Evolutionary conservation across 1,284 basidiomycete genomes (phyloP).

Genomic region (Mycosarcoma mackinlayi): DNA sequence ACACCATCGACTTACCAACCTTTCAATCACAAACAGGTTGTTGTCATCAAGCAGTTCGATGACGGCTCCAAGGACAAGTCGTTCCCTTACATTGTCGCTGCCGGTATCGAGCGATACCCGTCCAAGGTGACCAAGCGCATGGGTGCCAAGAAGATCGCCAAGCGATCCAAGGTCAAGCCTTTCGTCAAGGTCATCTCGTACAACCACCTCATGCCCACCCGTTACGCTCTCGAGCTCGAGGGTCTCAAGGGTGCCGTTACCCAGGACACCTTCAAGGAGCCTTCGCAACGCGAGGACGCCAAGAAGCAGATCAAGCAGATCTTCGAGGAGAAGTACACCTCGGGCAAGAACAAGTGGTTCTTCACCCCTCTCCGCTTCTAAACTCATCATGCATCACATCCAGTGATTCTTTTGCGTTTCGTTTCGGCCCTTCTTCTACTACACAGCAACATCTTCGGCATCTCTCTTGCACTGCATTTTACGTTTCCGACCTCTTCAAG

Average conservation of each 20-base stretch:
- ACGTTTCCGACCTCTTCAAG: too few relatives aligned
- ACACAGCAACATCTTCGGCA: slow-evolving; percentile 16
- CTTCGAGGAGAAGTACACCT: slow-evolving; percentile 68
- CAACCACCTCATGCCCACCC: slow-evolving; percentile 69
- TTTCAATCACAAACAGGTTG: slow-evolving; percentile 50
- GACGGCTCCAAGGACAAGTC: slow-evolving; percentile 67
- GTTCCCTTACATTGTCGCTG: slow-evolving; percentile 67
- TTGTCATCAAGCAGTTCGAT: slow-evolving; percentile 69
- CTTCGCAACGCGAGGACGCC: slow-evolving; percentile 67
- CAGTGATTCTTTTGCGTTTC: slow-evolving; percentile 3
- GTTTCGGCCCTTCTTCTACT: slow-evolving; percentile 12
- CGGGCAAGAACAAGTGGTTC: slow-evolving; percentile 69
- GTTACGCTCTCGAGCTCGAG: slow-evolving; percentile 68
- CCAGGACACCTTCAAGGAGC: slow-evolving; percentile 68
- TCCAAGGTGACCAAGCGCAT: slow-evolving; percentile 68
- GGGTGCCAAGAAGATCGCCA: slow-evolving; percentile 68
- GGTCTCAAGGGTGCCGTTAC: slow-evolving; percentile 65
- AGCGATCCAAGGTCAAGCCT: slow-evolving; percentile 68
- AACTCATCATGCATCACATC: slow-evolving; percentile 9
- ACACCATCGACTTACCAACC: background rate
- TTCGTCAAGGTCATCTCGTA: slow-evolving; percentile 69
- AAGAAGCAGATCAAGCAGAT: slow-evolving; percentile 68
- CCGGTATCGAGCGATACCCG: slow-evolving; percentile 68
- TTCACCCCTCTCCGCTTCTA: slow-evolving; percentile 68
- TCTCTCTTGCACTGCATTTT: slow-evolving; percentile 13